These are phyloP conservation scores for Tetrahymena malaccensis DNA, from an alignment of 73 alveolate genomes.

Conservation along the genomic window DNA sequence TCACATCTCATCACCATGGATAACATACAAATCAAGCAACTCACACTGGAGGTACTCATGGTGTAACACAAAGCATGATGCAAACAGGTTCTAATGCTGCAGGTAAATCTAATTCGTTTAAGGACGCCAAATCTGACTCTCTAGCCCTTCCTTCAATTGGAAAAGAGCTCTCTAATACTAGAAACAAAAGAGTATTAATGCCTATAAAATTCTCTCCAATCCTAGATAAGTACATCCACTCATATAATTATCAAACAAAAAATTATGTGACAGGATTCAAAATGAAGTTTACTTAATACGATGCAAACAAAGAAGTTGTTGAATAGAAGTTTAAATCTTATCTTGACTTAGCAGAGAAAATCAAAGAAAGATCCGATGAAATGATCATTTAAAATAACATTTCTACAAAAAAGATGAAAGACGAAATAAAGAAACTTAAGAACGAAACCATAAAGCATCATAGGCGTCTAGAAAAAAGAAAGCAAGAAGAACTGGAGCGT, in stretches of 20 bases:
- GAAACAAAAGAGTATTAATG: constrained; percentile 33
- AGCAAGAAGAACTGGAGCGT: constrained; percentile 48
- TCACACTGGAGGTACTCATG: neutral
- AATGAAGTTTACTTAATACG: constrained; percentile 42
- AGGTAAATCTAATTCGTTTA: neutral
- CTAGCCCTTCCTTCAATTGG: neutral
- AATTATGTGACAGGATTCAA: constrained; percentile 40
- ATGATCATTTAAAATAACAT: constrained; percentile 17
- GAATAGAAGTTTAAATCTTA: constrained; percentile 34
- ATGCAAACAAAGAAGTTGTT: constrained; percentile 39
- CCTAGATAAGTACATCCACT: constrained; percentile 23
- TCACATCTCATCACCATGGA: constrained; percentile 11
- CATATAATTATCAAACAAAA: constrained; percentile 37
- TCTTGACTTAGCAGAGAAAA: constrained; percentile 29
- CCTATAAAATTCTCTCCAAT: constrained; percentile 46
- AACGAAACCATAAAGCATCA: constrained; percentile 33
- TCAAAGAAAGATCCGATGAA: constrained; percentile 23
- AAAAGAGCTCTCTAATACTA: neutral
- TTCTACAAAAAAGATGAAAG: constrained; percentile 23
- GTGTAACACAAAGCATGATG: neutral
- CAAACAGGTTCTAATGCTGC: neutral
- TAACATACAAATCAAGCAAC: neutral
- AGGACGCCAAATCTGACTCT: neutral
- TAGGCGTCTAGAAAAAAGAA: constrained; percentile 47
- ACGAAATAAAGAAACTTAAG: constrained; percentile 11